Percentiles rank a stretch among this genome's conserved stretches.
Conservation (phyloP, 768 basidiomycete genomes). For the Heimioporus sp. region DNA sequence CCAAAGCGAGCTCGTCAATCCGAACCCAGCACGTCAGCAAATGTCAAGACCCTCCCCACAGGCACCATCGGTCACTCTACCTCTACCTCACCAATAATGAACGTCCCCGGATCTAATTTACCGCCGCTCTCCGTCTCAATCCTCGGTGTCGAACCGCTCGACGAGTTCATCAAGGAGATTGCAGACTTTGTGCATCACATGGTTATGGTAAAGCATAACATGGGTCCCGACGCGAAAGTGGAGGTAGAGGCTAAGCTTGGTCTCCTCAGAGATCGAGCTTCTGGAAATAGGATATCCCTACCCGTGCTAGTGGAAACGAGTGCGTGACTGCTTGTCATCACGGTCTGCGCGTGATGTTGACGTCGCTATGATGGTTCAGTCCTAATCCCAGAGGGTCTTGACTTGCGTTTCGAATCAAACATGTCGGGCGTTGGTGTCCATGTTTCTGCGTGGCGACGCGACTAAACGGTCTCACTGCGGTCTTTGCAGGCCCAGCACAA, state of each 20-base stretch:
- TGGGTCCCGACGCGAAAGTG: slow-evolving; percentile 48
- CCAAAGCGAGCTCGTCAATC: slow-evolving; percentile 39
- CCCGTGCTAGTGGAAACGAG: slow-evolving; percentile 85
- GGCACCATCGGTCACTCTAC: slow-evolving; percentile 6
- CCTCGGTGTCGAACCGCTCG: slow-evolving; percentile 85
- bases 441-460: slow-evolving; percentile 1
- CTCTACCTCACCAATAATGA: slow-evolving; percentile 21
- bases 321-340: slow-evolving; percentile 38
- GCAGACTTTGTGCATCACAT: slow-evolving; percentile 85
- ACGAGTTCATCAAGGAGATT: slow-evolving; percentile 90
- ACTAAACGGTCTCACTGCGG: slow-evolving; percentile 10
- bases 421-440: slow-evolving; percentile 74
- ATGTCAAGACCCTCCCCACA: slow-evolving; percentile 15
- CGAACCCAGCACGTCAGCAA: slow-evolving; percentile 27
- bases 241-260: slow-evolving; percentile 95
- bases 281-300: slow-evolving; percentile 57
- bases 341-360: slow-evolving; percentile 1
- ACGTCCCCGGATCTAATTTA: slow-evolving; percentile 29
- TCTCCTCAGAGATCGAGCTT: slow-evolving; percentile 55
- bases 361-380: slow-evolving; percentile 44
- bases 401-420: slow-evolving; percentile 85
- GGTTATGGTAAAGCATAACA: slow-evolving; percentile 55
- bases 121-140: slow-evolving; percentile 77
- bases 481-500: slow-evolving; percentile 73
- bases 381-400: slow-evolving; percentile 55